These are phyloP conservation scores for Myriosclerotinia scirpicola DNA, from an alignment of 2,329 filamentous ascomycete genomes.

Conservation along the genomic window DNA sequence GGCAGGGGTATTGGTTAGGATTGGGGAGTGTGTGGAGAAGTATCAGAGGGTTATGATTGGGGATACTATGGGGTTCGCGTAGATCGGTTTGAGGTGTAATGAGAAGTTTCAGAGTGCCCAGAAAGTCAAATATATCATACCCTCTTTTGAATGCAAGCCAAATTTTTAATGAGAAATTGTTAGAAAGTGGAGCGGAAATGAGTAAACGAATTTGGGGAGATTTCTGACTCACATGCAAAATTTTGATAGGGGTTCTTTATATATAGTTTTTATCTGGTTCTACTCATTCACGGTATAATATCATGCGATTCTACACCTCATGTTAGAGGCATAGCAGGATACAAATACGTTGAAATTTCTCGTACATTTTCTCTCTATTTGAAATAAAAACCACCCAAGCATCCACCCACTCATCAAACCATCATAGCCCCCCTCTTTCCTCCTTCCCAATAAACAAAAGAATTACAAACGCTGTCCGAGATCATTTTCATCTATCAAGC, in stretches of 20 bases:
- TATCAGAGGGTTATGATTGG: conserved; percentile 78
- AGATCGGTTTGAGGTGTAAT: neutral
- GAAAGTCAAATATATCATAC: too few species aligned
- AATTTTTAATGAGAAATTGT: too few species aligned
- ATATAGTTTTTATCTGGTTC: neutral
- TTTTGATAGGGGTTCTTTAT: neutral
- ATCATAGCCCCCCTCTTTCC: neutral
- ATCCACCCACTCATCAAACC: conserved; percentile 1
- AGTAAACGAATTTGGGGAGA: neutral
- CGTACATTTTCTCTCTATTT: neutral
- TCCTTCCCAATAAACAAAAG: neutral
- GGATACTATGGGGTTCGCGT: conserved; percentile 47
- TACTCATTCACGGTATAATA: neutral
- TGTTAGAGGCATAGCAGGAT: neutral
- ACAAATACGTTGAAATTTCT: neutral
- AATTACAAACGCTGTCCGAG: conserved; percentile 2
- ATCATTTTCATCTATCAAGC: conserved; percentile 6
- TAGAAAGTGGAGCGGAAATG: too few species aligned
- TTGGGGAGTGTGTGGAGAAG: conserved; percentile 78
- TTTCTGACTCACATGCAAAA: neutral
- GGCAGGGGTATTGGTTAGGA: conserved; percentile 73
- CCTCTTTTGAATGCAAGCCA: too few species aligned
- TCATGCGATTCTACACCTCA: neutral
- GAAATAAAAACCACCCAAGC: neutral
- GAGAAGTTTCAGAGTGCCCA: too few species aligned